phyloP scores from a whole-genome alignment of 805 yeast genomes.

The Saccharomycopsis oosterbeekiorum region DNA sequence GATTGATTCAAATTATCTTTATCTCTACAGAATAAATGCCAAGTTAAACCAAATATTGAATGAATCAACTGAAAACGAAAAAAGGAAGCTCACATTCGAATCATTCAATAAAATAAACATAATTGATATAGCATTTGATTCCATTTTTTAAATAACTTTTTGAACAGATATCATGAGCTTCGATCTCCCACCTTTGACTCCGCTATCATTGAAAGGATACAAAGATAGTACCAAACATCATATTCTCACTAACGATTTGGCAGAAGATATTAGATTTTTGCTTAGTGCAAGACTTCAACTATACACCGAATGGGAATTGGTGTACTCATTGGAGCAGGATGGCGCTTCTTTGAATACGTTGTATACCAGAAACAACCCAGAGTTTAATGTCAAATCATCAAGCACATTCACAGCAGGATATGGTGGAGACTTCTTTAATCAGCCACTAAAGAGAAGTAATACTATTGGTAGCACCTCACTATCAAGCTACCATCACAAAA shows the following conservation, averaged over 20 bases:
- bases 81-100: too few relatives aligned
- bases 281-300: conserved; percentile 76
- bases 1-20: too few relatives aligned
- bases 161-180: neutral
- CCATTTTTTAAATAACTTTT: neutral
- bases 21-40: too few relatives aligned
- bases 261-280: conserved; percentile 61
- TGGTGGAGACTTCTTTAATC: neutral
- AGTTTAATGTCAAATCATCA: conserved; percentile 25
- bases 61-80: too few relatives aligned
- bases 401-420: conserved; percentile 2
- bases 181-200: conserved; percentile 36
- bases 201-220: conserved; percentile 54
- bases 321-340: conserved; percentile 83
- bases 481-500: conserved; percentile 27
- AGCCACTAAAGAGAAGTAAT: conserved; percentile 21
- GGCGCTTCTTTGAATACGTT: conserved; percentile 82
- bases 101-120: too few relatives aligned
- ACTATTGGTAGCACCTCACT: neutral
- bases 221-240: conserved; percentile 43
- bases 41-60: too few relatives aligned
- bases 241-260: conserved; percentile 51
- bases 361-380: conserved; percentile 47
- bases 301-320: conserved; percentile 63
- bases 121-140: neutral